Conservation (phyloP, 2,329 filamentous ascomycete species). For the Beauveria asiatica region DNA sequence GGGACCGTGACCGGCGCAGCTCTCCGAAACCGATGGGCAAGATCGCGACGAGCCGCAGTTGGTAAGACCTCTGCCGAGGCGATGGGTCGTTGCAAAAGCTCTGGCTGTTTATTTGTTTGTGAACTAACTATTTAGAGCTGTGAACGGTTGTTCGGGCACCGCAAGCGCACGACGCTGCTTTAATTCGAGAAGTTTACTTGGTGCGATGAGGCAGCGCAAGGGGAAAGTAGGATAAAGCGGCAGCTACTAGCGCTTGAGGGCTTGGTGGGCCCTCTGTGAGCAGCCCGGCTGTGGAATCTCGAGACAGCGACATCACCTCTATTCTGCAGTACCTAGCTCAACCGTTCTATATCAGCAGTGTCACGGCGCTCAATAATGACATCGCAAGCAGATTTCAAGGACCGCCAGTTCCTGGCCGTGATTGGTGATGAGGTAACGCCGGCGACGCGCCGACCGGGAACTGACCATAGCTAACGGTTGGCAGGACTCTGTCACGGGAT, state of each 20-base stretch:
- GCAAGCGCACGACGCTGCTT: not conserved
- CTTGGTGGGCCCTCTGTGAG: conserved; percentile 1
- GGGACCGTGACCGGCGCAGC: not conserved
- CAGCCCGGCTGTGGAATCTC: not conserved
- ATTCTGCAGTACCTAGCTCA: not conserved
- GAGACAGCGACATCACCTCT: not conserved
- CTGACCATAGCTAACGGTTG: conserved; percentile 16
- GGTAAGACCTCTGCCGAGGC: not conserved
- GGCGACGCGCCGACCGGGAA: not conserved
- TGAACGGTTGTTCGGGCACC: conserved; percentile 5
- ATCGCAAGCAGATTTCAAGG: conserved; percentile 57
- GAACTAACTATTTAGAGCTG: not conserved
- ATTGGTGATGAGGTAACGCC: conserved; percentile 82
- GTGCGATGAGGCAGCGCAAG: not conserved
- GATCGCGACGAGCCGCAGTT: not conserved
- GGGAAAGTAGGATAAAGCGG: not conserved
- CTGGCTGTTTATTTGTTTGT: conserved; percentile 8
- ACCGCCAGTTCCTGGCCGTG: conserved; percentile 92
- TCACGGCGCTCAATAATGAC: conserved; percentile 31
- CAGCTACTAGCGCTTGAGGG: not conserved
- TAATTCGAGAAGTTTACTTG: not conserved
- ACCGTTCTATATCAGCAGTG: not conserved
- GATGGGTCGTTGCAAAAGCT: not conserved
- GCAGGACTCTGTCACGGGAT: conserved; percentile 90
- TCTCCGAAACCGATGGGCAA: not conserved